phyloP scores from a whole-genome alignment of 2,329 filamentous ascomycete species.

The Calonectria naviculata region DNA sequence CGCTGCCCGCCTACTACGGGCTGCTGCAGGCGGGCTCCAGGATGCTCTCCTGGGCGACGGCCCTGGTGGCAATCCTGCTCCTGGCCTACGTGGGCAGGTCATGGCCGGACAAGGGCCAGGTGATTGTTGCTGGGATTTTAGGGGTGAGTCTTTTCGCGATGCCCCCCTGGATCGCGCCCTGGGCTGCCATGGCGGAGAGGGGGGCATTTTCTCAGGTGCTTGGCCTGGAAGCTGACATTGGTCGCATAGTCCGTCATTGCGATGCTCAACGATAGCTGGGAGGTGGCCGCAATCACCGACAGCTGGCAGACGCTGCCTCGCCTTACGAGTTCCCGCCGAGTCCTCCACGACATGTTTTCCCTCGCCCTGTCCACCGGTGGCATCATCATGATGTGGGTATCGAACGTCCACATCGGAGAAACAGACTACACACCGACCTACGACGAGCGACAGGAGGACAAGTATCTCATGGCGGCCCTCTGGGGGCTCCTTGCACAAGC shows the following conservation, averaged over 20 bases:
- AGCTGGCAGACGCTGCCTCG: conserved; percentile 38
- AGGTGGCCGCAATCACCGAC: conserved; percentile 44
- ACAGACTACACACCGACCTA: conserved; percentile 1
- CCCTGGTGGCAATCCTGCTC: conserved; percentile 44
- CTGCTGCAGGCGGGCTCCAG: conserved; percentile 40
- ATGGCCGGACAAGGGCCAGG: conserved; percentile 44
- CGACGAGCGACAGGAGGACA: conserved; percentile 28
- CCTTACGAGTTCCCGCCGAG: conserved; percentile 40
- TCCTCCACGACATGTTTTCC: conserved; percentile 47
- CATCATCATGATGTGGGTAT: conserved; percentile 47
- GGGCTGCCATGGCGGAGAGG: neutral
- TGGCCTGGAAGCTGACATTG: neutral
- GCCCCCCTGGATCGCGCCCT: neutral
- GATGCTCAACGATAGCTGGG: conserved; percentile 52
- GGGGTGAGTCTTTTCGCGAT: conserved; percentile 42
- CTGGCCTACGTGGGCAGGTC: conserved; percentile 45
- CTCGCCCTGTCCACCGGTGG: conserved; percentile 48
- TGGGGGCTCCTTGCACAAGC: conserved; percentile 37
- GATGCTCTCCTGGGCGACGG: conserved; percentile 45
- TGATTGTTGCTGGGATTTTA: conserved; percentile 44
- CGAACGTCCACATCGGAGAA: conserved; percentile 37
- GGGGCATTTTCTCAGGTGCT: neutral
- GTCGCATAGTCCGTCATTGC: conserved; percentile 42
- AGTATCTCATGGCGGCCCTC: conserved; percentile 33
- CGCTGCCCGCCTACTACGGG: conserved; percentile 28